Evolutionary conservation across 441 rosid genomes (phyloP), one percentile per base, ranked within the genome.

Genomic region (Aleurites moluccanus): DNA sequence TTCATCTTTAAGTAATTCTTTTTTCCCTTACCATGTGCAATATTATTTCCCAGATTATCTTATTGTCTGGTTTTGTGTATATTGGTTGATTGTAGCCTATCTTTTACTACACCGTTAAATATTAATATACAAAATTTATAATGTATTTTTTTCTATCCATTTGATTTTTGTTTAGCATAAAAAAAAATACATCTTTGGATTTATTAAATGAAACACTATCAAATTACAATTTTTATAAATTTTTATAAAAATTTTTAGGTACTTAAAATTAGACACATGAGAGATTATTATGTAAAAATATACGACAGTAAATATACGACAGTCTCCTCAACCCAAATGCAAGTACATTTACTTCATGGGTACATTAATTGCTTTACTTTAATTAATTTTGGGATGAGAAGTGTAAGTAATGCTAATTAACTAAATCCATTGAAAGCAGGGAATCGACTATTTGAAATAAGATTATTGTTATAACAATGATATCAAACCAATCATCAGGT

Each of bases 381-480:
- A 44, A 44, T 44, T 55, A 21, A 20, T 55, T 7, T 55, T 55
- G 16, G 11, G 18, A 25, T n/a, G 0, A 50, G 16, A 45, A 45
- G 21, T 28, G 14, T 28, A 15, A 21, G 2, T 42, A 20, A 65
- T 40, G 28, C 27, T 27, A 28, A 60, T 60, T 28, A 11, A 21
- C 27, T 25, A 13, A 14, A 28, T 64, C 27, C 28, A 20, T 40
- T 20, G 50, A n/a, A 64, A 64, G 50, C 76, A 82, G 90, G 90
- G 86, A 18, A 81, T 85, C 27, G 88, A 85, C 74, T 87, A 82
- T 75, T 59, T 87, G 78, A 87, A 87, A 82, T 85, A 87, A 64
- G 88, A 85, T 66, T 82, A 87, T 63, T 87, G 87, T 49, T 77
- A 77, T 40, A 79, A 77, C 11, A 80, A 70, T 1, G 87, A 70